A percentile compares a stretch with the other conserved stretches of the same genome.
Conservation (phyloP, 2,329 filamentous ascomycete genomes). For the Fusarium austroafricanum region DNA sequence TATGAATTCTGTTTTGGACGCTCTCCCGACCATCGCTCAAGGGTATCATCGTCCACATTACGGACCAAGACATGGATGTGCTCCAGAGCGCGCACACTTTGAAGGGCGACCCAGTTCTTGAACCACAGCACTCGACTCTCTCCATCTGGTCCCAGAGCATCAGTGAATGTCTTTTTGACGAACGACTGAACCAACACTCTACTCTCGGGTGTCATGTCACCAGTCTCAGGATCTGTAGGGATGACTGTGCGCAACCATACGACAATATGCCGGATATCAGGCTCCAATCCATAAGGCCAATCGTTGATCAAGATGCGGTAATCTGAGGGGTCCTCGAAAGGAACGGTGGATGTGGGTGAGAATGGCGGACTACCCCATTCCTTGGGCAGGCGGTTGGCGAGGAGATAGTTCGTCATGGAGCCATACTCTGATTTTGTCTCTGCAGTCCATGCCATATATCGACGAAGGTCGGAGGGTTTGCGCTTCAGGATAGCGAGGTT, state of each 20-base stretch:
- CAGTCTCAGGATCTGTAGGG: slow-evolving; percentile 75
- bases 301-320: slow-evolving; percentile 85
- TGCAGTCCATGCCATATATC: slow-evolving; percentile 82
- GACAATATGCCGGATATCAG: slow-evolving; percentile 81
- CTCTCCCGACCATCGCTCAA: slow-evolving; percentile 66
- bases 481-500: slow-evolving; percentile 81
- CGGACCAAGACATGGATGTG: slow-evolving; percentile 85
- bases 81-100: slow-evolving; percentile 88
- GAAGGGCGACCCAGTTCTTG: slow-evolving; percentile 91
- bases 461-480: slow-evolving; percentile 81
- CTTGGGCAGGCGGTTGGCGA: slow-evolving; percentile 74
- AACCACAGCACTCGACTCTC: slow-evolving; percentile 79
- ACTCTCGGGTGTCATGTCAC: slow-evolving; percentile 77
- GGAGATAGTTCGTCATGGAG: slow-evolving; percentile 81
- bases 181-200: slow-evolving; percentile 74
- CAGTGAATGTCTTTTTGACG: slow-evolving; percentile 75
- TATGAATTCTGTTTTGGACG: slow-evolving; percentile 53
- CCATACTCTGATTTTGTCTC: slow-evolving; percentile 79
- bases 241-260: slow-evolving; percentile 91
- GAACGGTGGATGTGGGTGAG: slow-evolving; percentile 59
- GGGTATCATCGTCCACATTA: slow-evolving; percentile 62
- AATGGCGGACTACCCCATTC: slow-evolving; percentile 74
- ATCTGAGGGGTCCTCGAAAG: slow-evolving; percentile 66
- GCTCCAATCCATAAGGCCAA: slow-evolving; percentile 87
- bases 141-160: slow-evolving; percentile 63